Percentiles rank a stretch among this genome's conserved stretches.
These are phyloP conservation scores for Westerdykella ornata DNA, from an alignment of 2,329 filamentous ascomycete species.

Conservation along the genomic window DNA sequence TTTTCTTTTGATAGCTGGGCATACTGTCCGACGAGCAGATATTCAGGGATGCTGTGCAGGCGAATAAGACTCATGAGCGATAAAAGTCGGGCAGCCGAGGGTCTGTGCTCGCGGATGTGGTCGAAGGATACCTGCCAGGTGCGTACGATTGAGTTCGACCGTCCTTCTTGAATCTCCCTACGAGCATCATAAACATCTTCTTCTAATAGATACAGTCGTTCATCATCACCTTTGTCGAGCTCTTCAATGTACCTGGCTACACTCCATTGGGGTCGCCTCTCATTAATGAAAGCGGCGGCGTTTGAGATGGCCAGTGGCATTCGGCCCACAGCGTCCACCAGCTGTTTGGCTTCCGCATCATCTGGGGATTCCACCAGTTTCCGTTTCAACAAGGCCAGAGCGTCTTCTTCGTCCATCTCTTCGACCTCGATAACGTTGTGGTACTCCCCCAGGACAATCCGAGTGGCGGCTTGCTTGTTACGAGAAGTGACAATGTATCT, in stretches of 20 bases:
- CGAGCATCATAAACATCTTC: conserved; percentile 6
- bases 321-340: not conserved
- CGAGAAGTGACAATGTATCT: conserved; percentile 9
- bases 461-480: conserved; percentile 4
- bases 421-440: conserved; percentile 2
- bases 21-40: conserved; percentile 12
- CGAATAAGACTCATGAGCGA: conserved; percentile 32
- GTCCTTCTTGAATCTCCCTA: conserved; percentile 1
- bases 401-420: conserved; percentile 3
- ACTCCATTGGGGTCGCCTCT: not conserved
- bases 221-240: conserved; percentile 3
- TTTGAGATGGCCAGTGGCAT: conserved; percentile 10
- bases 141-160: conserved; percentile 30
- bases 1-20: not conserved
- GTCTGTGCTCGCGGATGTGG: conserved; percentile 28
- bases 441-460: conserved; percentile 9
- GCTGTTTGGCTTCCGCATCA: not conserved
- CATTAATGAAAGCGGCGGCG: not conserved
- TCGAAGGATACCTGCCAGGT: conserved; percentile 35
- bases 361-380: conserved; percentile 1
- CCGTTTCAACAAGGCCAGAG: conserved; percentile 3
- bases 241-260: not conserved
- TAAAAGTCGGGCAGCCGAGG: conserved; percentile 38
- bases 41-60: conserved; percentile 16
- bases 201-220: conserved; percentile 2